These are phyloP conservation scores for Dictyostelium purpureum DNA, from an alignment of 78 protist genomes.

Conservation along the genomic window DNA sequence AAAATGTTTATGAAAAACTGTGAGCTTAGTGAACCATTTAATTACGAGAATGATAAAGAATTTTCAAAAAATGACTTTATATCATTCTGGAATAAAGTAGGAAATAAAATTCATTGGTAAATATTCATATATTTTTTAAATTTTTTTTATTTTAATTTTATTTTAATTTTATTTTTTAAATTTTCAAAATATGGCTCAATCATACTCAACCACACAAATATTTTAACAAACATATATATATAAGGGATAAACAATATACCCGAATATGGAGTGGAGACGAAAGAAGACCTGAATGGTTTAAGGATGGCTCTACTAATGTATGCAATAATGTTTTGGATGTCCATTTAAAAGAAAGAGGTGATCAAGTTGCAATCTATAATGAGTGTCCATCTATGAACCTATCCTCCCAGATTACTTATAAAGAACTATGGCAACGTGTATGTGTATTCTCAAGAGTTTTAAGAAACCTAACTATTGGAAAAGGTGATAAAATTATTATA, in stretches of 20 bases:
- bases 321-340: constrained; percentile 80
- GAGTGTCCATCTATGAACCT: constrained; percentile 36
- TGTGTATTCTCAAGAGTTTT: constrained; percentile 77
- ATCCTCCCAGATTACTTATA: not conserved
- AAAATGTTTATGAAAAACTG: too few species aligned
- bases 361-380: not conserved
- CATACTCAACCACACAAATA: too few species aligned
- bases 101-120: too few species aligned
- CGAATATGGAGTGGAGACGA: not conserved
- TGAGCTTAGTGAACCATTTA: too few species aligned
- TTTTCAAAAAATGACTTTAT: too few species aligned
- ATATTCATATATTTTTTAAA: too few species aligned
- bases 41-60: too few species aligned
- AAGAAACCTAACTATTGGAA: constrained; percentile 64
- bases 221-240: too few species aligned
- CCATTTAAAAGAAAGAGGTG: not conserved
- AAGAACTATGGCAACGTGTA: constrained; percentile 18
- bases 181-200: too few species aligned
- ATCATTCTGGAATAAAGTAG: too few species aligned
- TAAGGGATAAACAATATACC: not conserved
- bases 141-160: too few species aligned
- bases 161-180: too few species aligned
- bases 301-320: constrained; percentile 79
- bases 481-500: constrained; percentile 90
- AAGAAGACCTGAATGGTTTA: constrained; percentile 69